Evolutionary conservation across 1,284 basidiomycete species (phyloP).

Genomic region (Abortiporus biennis): DNA sequence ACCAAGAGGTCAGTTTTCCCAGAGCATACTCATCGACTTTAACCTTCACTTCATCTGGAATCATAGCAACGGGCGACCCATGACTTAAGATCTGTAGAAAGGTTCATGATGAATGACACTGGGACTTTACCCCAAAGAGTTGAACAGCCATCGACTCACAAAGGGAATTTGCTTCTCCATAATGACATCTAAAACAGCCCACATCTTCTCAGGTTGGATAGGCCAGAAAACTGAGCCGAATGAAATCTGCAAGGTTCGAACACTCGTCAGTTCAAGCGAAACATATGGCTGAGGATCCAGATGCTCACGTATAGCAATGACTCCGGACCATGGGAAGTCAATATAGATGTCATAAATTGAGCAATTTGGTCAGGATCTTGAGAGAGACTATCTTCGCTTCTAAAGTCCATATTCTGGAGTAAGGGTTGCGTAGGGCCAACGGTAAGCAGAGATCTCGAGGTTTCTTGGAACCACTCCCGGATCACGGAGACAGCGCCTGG

Average conservation of each 20-base stretch:
- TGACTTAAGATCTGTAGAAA: constrained; percentile 16
- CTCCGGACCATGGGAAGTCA: not conserved
- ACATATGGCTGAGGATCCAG: not conserved
- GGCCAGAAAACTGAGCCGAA: constrained; percentile 10
- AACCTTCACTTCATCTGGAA: constrained; percentile 12
- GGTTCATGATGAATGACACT: not conserved
- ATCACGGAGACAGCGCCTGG: not conserved
- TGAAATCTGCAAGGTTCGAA: constrained; percentile 3
- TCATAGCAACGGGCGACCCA: constrained; percentile 9
- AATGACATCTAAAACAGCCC: constrained; percentile 7
- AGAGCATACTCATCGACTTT: constrained; percentile 11
- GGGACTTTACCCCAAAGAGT: not conserved
- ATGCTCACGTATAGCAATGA: constrained; percentile 7
- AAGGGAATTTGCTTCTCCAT: constrained; percentile 10
- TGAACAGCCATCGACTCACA: constrained; percentile 3
- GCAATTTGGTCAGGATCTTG: constrained; percentile 4
- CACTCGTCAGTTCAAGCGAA: not conserved
- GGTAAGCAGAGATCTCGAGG: not conserved
- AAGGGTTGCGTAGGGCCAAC: not conserved
- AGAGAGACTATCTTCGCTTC: constrained; percentile 11
- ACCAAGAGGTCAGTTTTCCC: constrained; percentile 14
- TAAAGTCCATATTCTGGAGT: not conserved
- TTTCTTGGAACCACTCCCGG: not conserved
- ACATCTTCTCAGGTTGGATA: constrained; percentile 6
- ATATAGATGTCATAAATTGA: not conserved